Evolutionary conservation across 176 grass and related monocot genomes (phyloP), one percentile per base, ranked within the genome.

Genomic region (Puya raimondii): DNA sequence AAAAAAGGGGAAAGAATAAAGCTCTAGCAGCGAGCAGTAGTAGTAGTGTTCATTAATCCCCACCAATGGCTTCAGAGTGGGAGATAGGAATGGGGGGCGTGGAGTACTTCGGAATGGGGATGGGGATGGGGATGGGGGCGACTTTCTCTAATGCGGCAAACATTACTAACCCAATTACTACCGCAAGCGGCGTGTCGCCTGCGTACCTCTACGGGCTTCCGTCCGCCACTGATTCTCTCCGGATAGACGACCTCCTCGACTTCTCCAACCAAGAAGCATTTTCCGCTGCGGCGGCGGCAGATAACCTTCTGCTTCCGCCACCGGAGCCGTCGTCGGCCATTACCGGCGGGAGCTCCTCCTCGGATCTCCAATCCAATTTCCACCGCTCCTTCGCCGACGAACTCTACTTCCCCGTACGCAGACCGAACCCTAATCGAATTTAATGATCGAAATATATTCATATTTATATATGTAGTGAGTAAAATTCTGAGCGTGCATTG

Each of bases 341-440:
- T 1, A 63, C 80, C 13, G 65, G 51, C 63, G 51, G 71, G 15
- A 80, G 75, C 59, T 79, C 87, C 22, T 90, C 86, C 68, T 87
- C 80, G 0, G 83, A 87, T 69, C 75, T 79, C 78, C 86, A 85
- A 70, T 76, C 83, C 17, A 42, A 42, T 42, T 86, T 80, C 18
- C 48, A 86, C 9, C 73, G 85, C 74, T 87, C 90, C 11, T 88
- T 92, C 74, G 80, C 91, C 78, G 88, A 99, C 15, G 91, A 91
- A 74, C 86, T 94, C 58, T 94, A 91, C 50, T 90, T 99, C 77
- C 95, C 95, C 3, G 95, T 99, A 90, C 90, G 95, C 63, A 83
- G 12, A 9, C 33, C 33, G 5, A 42, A 42, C 33, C 33, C 22
- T 57, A 18, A 9, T 61, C 21, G 56, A 61, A 61, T 61, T 61